Base-by-base conservation (phyloP, 768 basidiomycete genomes). In the Pholiota microspora region DNA sequence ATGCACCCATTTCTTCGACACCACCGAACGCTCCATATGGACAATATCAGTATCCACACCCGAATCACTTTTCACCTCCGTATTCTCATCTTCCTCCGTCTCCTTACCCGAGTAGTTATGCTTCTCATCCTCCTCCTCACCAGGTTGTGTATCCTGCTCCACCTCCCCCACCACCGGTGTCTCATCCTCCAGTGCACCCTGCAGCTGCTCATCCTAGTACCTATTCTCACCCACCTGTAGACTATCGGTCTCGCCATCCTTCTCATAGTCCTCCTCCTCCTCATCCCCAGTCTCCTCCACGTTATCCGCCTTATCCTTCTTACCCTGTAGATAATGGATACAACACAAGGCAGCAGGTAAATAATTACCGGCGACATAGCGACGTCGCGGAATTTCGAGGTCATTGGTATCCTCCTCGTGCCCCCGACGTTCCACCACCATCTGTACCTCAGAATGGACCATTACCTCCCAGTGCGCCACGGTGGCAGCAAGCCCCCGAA, bases 371-470 rank as follows among this genome's bases (percentile, higher is more conserved):
- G 15, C 55, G 57, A 7, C 57, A 59, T 31, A 56, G 54, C 31
- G 56, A 54, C 12, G 40, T 46, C 12, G 56, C 31, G 4, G 57
- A 61, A 27, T 40, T 51, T 25, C 56, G 56, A n/a, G 48, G 45
- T 45, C 46, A 49, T 46, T 21, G 38, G 25, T 42, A 57, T 52
- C 44, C 36, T 35, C 29, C 48, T 21, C 42, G 44, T 45, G 42
- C 32, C 12, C 45, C 38, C 25, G 49, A 46, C 46, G 50, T 25
- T 35, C 28, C 10, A 15, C 45, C 18, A 24, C 55, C 44, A 23
- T 24, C 45, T 42, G 61, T 72, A 58, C 62, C 54, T 56, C 65
- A 60, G 62, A 16, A 35, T 2, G 35, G 36, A 45, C 46, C 53
- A 34, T n/a, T 27, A 38, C 29, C 29, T 31, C 38, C 6, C 16